A percentile compares a stretch with the other conserved stretches of the same genome.
phyloP scores from a whole-genome alignment of 768 basidiomycete genomes.

The Naganishia friedmannii region DNA sequence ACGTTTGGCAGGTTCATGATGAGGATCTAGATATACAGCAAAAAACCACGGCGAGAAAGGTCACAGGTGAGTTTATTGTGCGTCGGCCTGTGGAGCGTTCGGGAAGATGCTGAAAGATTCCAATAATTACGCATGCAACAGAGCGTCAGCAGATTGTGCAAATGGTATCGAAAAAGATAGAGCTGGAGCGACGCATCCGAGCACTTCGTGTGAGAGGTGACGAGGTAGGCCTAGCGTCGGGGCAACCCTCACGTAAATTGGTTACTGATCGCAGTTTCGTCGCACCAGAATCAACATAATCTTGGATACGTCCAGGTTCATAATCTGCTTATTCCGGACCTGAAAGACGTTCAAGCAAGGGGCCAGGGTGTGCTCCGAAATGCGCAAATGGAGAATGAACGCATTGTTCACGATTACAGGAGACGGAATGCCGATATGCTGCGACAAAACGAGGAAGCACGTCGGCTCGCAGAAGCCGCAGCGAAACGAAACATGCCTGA shows the following conservation, averaged over 20 bases:
- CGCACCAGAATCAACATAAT: not conserved
- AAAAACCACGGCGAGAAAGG: slow-evolving; percentile 13
- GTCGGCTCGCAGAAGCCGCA: not conserved
- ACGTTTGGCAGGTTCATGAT: slow-evolving; percentile 43
- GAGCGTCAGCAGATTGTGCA: slow-evolving; percentile 3
- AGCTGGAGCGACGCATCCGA: slow-evolving; percentile 3
- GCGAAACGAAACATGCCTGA: not conserved
- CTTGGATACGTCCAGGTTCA: slow-evolving; percentile 22
- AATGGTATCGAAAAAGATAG: slow-evolving; percentile 4
- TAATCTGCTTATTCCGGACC: not conserved
- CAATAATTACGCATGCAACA: not conserved
- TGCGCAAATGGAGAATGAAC: slow-evolving; percentile 16
- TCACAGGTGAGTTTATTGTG: not conserved
- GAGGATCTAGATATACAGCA: slow-evolving; percentile 36
- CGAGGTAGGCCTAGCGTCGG: not conserved
- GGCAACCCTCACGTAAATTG: too few species aligned
- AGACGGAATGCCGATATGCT: slow-evolving; percentile 14
- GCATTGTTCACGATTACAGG: slow-evolving; percentile 2
- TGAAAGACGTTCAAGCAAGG: slow-evolving; percentile 4
- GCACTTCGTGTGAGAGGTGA: slow-evolving; percentile 23
- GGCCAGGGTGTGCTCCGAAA: not conserved
- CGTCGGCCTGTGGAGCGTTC: not conserved
- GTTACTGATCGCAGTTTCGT: not conserved
- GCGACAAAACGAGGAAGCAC: slow-evolving; percentile 15
- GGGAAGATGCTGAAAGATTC: not conserved